A percentile compares a stretch with the other conserved stretches of the same genome.
Conservation (phyloP, 1,284 basidiomycete genomes). For the Termitomyces sp. region DNA sequence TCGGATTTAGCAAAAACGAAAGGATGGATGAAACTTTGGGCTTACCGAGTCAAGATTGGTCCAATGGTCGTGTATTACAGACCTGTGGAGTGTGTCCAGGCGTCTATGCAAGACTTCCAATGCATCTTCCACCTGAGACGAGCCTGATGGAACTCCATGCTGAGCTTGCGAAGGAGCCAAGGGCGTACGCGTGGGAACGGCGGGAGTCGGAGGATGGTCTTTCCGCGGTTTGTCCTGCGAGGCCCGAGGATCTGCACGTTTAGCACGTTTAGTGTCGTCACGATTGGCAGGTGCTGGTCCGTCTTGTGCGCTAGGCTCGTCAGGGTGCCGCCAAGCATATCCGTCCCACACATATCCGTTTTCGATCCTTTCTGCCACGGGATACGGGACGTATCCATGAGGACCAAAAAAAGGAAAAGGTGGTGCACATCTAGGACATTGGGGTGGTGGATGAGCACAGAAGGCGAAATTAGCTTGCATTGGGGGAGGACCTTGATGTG, state of each 20-base stretch:
- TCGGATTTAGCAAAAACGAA: not conserved
- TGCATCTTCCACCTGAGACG: not conserved
- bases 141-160: not conserved
- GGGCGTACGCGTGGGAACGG: not conserved
- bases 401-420: not conserved
- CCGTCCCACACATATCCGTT: constrained; percentile 1
- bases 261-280: not conserved
- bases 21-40: not conserved
- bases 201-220: not conserved
- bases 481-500: not conserved
- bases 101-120: not conserved
- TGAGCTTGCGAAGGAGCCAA: not conserved
- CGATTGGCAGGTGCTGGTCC: not conserved
- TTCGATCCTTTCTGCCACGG: not conserved
- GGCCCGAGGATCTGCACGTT: not conserved
- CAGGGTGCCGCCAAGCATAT: not conserved
- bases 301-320: not conserved
- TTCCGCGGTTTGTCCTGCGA: not conserved
- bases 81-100: not conserved
- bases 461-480: not conserved
- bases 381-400: not conserved
- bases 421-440: not conserved
- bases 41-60: constrained; percentile 8
- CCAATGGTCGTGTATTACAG: not conserved
- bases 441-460: not conserved